Base-by-base conservation (phyloP, 768 basidiomycete species). In the Agaricus blazei region DNA sequence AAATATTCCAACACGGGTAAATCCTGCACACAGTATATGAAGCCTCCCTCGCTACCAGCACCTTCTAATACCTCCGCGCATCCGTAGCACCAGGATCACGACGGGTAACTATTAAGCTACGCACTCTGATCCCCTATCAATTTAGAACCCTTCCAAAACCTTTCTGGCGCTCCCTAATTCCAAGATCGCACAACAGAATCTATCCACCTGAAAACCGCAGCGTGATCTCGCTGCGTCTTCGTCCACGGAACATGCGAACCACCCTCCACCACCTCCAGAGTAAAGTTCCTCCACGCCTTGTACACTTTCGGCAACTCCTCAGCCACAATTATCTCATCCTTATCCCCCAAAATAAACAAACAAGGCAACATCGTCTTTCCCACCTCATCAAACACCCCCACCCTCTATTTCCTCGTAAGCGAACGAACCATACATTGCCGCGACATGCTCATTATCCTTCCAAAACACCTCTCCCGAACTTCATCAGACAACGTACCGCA, bases 361-460 rank as follows among this genome's bases (percentile, higher is more conserved):
- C 52, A 54, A 28, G 26, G 24, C 31, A 54, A 14, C 44, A 15
- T 37, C 45, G 26, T 46, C 44, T n/a, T 28, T 12, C 52, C 52
- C 14, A 54, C 52, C 4, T n/a, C 8, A 6, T 29, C 52, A 38
- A 46, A 54, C 4, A 26, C 40, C 24, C 23, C 45, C 24, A 26
- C 26, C 3, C 23, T 40, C n/a, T 54, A 45, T 4, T 47, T 15
- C 29, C 52, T 54, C 23, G 45, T 41, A 26, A 40, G 12, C 11
- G 52, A 41, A 9, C 26, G 34, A 5, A 54, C 9, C 44, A 31
- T 54, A 15, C 15, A 15, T 9, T 24, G 28, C n/a, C 15, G 31
- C 27, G 46, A 45, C 19, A 47, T 44, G 24, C 19, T 48, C 52
- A 54, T 54, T 12, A 54, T 47, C 27, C 29, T 54, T 26, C 52